Evolutionary conservation across 2,329 filamentous ascomycete genomes (phyloP).

Genomic region (Paraphaeosphaeria minitans): DNA sequence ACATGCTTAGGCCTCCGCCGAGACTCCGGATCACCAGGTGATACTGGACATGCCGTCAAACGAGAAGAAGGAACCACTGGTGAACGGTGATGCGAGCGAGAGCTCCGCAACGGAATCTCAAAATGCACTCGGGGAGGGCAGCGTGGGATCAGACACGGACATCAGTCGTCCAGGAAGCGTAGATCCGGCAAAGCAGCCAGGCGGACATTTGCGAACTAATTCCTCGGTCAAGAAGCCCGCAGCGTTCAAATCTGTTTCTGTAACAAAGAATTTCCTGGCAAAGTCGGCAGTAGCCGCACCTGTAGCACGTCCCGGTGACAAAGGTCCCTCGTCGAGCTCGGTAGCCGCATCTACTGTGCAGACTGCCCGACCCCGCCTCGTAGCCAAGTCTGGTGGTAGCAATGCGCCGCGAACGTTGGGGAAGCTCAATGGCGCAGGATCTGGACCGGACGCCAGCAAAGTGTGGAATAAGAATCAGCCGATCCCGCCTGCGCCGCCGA

Average conservation of each 20-base stretch:
- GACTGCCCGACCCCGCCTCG: conserved; percentile 70
- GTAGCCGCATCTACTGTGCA: conserved; percentile 56
- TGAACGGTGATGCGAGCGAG: conserved; percentile 45
- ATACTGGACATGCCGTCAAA: conserved; percentile 16
- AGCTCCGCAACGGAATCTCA: conserved; percentile 39
- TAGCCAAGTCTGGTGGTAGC: conserved; percentile 72
- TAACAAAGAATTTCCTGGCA: conserved; percentile 84
- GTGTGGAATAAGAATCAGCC: conserved; percentile 92
- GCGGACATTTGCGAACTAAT: conserved; percentile 62
- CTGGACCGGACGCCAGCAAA: conserved; percentile 71
- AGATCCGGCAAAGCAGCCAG: conserved; percentile 61
- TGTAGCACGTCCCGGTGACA: conserved; percentile 59
- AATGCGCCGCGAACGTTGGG: conserved; percentile 58
- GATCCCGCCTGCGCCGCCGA: conserved; percentile 72
- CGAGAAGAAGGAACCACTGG: conserved; percentile 31
- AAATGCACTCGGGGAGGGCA: conserved; percentile 66
- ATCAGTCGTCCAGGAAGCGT: conserved; percentile 63
- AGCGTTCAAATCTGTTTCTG: conserved; percentile 83
- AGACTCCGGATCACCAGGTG: conserved; percentile 19
- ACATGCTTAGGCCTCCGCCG: conserved; percentile 21
- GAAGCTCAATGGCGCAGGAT: conserved; percentile 64
- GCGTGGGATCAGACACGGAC: conserved; percentile 78
- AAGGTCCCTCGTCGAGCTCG: conserved; percentile 51
- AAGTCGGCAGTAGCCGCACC: conserved; percentile 66
- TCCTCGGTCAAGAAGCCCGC: conserved; percentile 71